Evolutionary conservation across 768 basidiomycete species (phyloP).

Genomic region (Lactarius quietus): DNA sequence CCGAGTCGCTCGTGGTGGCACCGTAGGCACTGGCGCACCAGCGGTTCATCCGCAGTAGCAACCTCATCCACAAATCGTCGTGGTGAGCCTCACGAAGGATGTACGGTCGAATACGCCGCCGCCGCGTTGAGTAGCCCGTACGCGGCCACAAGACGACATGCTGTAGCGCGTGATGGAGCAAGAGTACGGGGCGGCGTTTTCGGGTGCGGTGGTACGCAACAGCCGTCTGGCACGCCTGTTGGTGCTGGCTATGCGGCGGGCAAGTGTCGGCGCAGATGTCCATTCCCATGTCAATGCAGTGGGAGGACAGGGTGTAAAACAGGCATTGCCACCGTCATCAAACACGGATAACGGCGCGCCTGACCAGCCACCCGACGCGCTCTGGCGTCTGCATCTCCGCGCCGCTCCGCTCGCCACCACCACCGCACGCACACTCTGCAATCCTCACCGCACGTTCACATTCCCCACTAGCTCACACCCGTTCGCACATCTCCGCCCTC

Average conservation of each 20-base stretch:
- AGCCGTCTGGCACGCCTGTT: not conserved
- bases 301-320: constrained; percentile 32
- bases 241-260: constrained; percentile 28
- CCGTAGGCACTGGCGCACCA: not conserved
- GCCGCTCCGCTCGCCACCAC: constrained; percentile 24
- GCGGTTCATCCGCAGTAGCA: constrained; percentile 39
- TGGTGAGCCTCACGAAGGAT: constrained; percentile 66
- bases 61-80: constrained; percentile 42
- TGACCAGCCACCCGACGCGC: constrained; percentile 36
- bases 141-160: constrained; percentile 88
- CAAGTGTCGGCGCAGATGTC: constrained; percentile 14
- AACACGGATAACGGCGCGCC: no score
- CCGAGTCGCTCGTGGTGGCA: constrained; percentile 36
- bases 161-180: constrained; percentile 92
- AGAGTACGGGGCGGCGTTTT: constrained; percentile 53
- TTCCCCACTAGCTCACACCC: constrained; percentile 8
- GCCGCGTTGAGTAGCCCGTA: constrained; percentile 83
- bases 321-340: constrained; percentile 26
- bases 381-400: constrained; percentile 59
- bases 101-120: constrained; percentile 43
- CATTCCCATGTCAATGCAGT: constrained; percentile 5
- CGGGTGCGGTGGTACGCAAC: constrained; percentile 13
- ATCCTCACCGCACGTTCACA: constrained; percentile 19
- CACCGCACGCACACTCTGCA: constrained; percentile 26
- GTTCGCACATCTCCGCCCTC: not conserved